Percentiles rank a stretch among this genome's conserved stretches.
phyloP scores from a whole-genome alignment of 176 grass and related monocot species.

The Ensete ventricosum region DNA sequence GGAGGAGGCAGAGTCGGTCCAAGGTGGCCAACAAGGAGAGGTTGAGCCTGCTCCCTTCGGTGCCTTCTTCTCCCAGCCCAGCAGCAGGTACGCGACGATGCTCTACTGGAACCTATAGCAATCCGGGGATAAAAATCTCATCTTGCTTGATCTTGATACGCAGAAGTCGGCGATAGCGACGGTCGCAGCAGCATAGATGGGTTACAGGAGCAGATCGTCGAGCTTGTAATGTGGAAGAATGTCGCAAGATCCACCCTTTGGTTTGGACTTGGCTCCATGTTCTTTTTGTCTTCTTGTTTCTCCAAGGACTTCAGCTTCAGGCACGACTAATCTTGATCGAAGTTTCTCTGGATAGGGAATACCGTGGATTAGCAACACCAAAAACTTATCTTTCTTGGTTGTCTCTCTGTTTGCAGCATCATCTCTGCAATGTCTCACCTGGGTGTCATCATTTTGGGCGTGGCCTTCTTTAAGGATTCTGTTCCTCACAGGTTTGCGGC shows the following conservation, averaged over 20 bases:
- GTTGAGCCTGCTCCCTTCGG: slow-evolving; percentile 29
- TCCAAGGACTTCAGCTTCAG: slow-evolving; percentile 68
- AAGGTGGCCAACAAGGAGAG: slow-evolving; percentile 8
- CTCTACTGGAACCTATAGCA: no score
- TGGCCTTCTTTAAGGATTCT: slow-evolving; percentile 70
- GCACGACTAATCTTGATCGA: slow-evolving; percentile 13
- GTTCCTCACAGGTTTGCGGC: slow-evolving; percentile 45
- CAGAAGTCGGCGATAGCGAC: slow-evolving; percentile 1
- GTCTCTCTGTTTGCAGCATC: slow-evolving; percentile 32
- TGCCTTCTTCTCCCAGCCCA: slow-evolving; percentile 12
- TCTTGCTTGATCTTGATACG: slow-evolving; percentile 3
- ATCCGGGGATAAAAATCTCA: neutral
- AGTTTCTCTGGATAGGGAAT: neutral
- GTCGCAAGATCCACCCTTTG: slow-evolving; percentile 71
- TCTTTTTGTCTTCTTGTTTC: slow-evolving; percentile 69
- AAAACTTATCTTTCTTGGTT: neutral
- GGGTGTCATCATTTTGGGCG: slow-evolving; percentile 52
- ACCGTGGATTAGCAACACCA: neutral
- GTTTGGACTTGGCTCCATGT: slow-evolving; percentile 74
- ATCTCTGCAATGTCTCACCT: slow-evolving; percentile 63
- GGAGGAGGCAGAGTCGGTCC: slow-evolving; percentile 31
- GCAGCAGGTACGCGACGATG: neutral
- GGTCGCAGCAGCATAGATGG: slow-evolving; percentile 23
- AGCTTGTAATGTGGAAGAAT: slow-evolving; percentile 79
- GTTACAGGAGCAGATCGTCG: slow-evolving; percentile 43